A percentile compares a stretch with the other conserved stretches of the same genome.
Conservation (phyloP, 2,329 filamentous ascomycete species). For the Hymenoscyphus albidus region DNA sequence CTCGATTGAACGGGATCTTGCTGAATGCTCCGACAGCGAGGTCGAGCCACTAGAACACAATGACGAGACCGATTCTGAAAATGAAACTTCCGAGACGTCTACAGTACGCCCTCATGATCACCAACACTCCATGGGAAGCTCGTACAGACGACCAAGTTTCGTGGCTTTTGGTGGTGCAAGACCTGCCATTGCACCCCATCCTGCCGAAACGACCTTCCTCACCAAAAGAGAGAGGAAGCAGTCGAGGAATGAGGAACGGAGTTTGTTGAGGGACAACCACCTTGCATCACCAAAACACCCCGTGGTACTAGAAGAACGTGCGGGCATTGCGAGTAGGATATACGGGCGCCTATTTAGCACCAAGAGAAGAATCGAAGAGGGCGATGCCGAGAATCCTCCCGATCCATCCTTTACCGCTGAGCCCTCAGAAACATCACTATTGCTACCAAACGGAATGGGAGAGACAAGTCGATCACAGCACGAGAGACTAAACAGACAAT, state of each 20-base stretch:
- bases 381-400: slow-evolving; percentile 39
- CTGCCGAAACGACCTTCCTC: slow-evolving; percentile 43
- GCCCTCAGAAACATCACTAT: slow-evolving; percentile 40
- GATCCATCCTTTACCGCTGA: slow-evolving; percentile 19
- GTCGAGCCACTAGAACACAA: slow-evolving; percentile 40
- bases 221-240: slow-evolving; percentile 54
- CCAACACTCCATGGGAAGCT: slow-evolving; percentile 52
- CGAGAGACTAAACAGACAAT: slow-evolving; percentile 65
- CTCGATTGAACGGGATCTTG: slow-evolving; percentile 62
- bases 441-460: slow-evolving; percentile 39
- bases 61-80: slow-evolving; percentile 39
- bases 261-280: slow-evolving; percentile 62
- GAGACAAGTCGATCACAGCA: slow-evolving; percentile 46
- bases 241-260: slow-evolving; percentile 55
- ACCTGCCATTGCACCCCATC: slow-evolving; percentile 61
- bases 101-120: slow-evolving; percentile 35
- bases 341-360: slow-evolving; percentile 51
- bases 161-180: slow-evolving; percentile 70
- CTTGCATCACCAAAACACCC: slow-evolving; percentile 59
- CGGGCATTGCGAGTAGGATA: slow-evolving; percentile 36
- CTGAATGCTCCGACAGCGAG: slow-evolving; percentile 58
- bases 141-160: slow-evolving; percentile 74
- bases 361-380: slow-evolving; percentile 42
- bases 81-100: slow-evolving; percentile 39
- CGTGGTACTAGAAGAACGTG: slow-evolving; percentile 33